Conservation (phyloP, 2,329 filamentous ascomycete species). For the Annulohypoxylon truncatum region DNA sequence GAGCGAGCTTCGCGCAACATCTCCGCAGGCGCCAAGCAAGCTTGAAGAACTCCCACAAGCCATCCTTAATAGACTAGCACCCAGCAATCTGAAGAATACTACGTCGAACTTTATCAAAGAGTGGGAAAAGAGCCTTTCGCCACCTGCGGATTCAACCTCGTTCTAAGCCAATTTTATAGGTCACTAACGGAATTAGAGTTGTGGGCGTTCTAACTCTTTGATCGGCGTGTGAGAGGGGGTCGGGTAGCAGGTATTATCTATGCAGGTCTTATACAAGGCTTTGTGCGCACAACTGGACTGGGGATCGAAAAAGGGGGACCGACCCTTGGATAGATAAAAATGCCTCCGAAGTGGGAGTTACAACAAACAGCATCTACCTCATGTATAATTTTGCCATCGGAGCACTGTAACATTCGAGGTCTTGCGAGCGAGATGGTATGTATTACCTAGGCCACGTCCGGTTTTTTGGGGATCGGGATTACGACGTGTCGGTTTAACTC, state of each 20-base stretch:
- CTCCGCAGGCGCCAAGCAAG: conserved; percentile 54
- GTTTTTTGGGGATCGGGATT: conserved; percentile 6
- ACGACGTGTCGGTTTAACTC: conserved; percentile 8
- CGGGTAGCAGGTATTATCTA: not conserved
- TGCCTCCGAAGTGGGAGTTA: not conserved
- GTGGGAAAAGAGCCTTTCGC: conserved; percentile 83
- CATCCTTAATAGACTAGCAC: conserved; percentile 76
- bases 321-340: conserved; percentile 4
- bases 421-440: conserved; percentile 10
- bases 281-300: conserved; percentile 3
- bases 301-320: not conserved
- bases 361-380: not conserved
- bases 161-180: conserved; percentile 31
- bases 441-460: not conserved
- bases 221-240: not conserved
- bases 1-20: conserved; percentile 44
- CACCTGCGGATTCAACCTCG: conserved; percentile 53
- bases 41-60: conserved; percentile 73
- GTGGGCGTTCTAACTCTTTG: conserved; percentile 1
- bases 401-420: conserved; percentile 4
- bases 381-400: conserved; percentile 1
- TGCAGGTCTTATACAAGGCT: not conserved
- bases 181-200: conserved; percentile 5
- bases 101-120: conserved; percentile 90
- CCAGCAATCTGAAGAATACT: conserved; percentile 82